phyloP scores from a whole-genome alignment of 768 basidiomycete species.

The Pholiota conissans region DNA sequence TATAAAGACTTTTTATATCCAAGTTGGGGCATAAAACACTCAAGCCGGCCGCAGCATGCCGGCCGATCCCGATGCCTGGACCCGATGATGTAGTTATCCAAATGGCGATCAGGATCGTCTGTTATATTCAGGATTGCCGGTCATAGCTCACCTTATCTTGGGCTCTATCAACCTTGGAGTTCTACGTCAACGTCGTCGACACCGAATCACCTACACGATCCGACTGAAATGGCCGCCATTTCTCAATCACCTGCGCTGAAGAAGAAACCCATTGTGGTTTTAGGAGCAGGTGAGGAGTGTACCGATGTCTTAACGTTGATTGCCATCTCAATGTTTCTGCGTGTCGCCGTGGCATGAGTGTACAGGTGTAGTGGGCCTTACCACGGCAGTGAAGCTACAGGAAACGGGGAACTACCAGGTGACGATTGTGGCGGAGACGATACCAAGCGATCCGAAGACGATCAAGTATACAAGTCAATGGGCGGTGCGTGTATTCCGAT shows the following conservation, averaged over 20 bases:
- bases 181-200: background rate
- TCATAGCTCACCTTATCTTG: background rate
- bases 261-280: conserved; percentile 1
- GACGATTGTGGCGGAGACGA: conserved; percentile 66
- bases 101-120: too few relatives aligned
- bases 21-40: too few relatives aligned
- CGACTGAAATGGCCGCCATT: background rate
- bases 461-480: conserved; percentile 79
- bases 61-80: too few relatives aligned
- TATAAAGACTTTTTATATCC: too few relatives aligned
- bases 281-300: conserved; percentile 4
- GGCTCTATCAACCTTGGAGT: background rate
- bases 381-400: conserved; percentile 72
- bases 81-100: too few relatives aligned
- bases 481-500: conserved; percentile 55
- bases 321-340: background rate
- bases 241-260: background rate
- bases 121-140: too few relatives aligned
- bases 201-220: background rate
- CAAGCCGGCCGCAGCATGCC: too few relatives aligned
- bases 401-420: conserved; percentile 62
- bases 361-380: conserved; percentile 75
- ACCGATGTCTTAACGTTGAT: background rate
- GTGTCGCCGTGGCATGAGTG: background rate
- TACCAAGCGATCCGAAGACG: conserved; percentile 74